Evolutionary conservation across 768 basidiomycete genomes (phyloP), one percentile per base, ranked within the genome.

Genomic region (Glaciozyma antarctica): DNA sequence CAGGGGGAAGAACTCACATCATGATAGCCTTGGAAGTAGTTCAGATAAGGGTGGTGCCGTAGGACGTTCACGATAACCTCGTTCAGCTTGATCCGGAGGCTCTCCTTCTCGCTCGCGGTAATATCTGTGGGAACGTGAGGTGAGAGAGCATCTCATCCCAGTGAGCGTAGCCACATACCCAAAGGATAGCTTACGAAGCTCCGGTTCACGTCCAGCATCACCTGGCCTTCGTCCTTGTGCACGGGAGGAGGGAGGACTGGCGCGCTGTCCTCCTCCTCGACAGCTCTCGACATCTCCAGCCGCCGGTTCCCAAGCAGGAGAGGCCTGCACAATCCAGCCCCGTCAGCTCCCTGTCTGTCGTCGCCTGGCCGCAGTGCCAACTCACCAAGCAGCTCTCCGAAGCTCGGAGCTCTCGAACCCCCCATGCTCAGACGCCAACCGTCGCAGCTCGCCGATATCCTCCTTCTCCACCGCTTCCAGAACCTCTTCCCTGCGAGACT

Each of bases 11-110:
- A 48, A 34, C 60, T 32, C 16, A 65, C 55, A 45, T 62, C 62
- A 24, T 58, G 47, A 65, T 75, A 65, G 19, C 78, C 79, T 64
- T 80, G 79, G 61, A 80, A 80, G 67, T 80, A 80, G 60, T 76
- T 74, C 63, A 79, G 63, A 1, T 70, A 65, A 1, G 76, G 77
- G 55, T 76, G 73, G 21, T 67, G 68, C 4, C 78, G 64, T 30
- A 80, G 60, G 3, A 77, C 74, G 2, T 70, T 71, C 12, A 79
- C 71, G 41, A 80, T 79, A 13, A 78, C 65, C 34, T 72, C 65
- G 26, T 78, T 72, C n/a, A 80, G 72, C 48, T 76, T 72, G 8
- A 53, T 59, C 52, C 77, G 75, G 32, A 78, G 72, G 5, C 44
- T 59, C 5, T 69, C 63, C 55, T 76, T 77, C 28, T 70, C 71